Evolutionary conservation across 2,329 filamentous ascomycete genomes (phyloP).

Genomic region (Colletotrichum navitas): DNA sequence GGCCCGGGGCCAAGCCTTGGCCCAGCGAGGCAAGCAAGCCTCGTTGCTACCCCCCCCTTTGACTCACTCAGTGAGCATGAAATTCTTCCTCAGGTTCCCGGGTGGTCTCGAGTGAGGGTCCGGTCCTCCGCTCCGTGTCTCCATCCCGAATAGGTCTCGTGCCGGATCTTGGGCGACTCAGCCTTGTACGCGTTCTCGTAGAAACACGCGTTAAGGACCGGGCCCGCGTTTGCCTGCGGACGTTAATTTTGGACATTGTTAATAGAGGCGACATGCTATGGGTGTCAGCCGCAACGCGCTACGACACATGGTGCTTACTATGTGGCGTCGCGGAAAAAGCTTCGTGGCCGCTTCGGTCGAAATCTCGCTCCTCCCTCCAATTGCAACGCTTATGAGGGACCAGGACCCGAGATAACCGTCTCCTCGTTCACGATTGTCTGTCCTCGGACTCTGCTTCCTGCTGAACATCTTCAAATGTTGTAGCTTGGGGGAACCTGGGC

Average conservation of each 20-base stretch:
- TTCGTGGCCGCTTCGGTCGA: not conserved
- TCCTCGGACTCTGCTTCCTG: not conserved
- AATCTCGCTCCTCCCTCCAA: not conserved
- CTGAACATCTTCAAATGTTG: not conserved
- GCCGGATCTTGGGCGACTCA: not conserved
- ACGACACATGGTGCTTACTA: slow-evolving; percentile 26
- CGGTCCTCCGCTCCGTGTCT: slow-evolving; percentile 14
- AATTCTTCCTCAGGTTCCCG: not conserved
- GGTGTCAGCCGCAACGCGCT: slow-evolving; percentile 33
- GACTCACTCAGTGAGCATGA: slow-evolving; percentile 18
- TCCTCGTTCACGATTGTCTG: not conserved
- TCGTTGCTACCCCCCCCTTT: not conserved
- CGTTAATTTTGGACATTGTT: not conserved
- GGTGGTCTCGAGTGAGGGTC: not conserved
- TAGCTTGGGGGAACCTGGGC: not conserved
- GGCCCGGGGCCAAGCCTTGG: not conserved
- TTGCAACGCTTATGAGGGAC: slow-evolving; percentile 8
- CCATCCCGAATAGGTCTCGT: not conserved
- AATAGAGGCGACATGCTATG: slow-evolving; percentile 3
- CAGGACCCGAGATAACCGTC: not conserved
- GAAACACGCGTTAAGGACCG: not conserved
- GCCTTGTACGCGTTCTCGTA: not conserved
- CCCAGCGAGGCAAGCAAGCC: not conserved
- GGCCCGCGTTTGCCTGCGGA: not conserved
- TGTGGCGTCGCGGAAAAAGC: slow-evolving; percentile 5